phyloP scores from a whole-genome alignment of 192 early-diverging fungal genomes.

The Coemansia sp. region DNA sequence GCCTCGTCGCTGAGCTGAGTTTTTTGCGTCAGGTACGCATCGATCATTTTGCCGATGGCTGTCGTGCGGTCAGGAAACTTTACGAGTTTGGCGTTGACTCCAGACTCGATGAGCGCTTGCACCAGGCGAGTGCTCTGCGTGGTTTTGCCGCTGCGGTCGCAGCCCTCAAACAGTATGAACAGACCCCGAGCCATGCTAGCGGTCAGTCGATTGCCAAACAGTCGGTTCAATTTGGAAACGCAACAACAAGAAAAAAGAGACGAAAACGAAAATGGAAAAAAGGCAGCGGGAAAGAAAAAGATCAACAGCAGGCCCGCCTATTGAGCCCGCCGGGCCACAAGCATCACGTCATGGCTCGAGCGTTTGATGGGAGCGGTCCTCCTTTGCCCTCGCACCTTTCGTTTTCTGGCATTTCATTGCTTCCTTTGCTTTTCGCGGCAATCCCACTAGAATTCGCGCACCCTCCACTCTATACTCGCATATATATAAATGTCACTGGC shows the following conservation, averaged over 20 bases:
- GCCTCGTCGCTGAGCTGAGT: conserved; percentile 78
- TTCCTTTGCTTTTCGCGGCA: background rate
- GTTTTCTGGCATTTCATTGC: background rate
- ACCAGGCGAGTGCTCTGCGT: conserved; percentile 81
- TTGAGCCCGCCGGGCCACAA: background rate
- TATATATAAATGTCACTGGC: conserved; percentile 42
- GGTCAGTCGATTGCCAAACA: conserved; percentile 6
- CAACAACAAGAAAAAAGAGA: background rate
- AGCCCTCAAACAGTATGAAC: conserved; percentile 93
- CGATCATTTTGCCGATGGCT: conserved; percentile 88
- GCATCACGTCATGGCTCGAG: conserved; percentile 7
- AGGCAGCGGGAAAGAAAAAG: background rate
- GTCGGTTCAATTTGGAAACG: conserved; percentile 1
- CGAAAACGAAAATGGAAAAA: background rate
- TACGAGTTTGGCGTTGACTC: conserved; percentile 57
- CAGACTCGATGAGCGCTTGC: conserved; percentile 55
- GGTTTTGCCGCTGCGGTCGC: conserved; percentile 93
- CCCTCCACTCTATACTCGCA: background rate
- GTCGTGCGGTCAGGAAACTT: conserved; percentile 97
- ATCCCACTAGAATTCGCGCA: too few species aligned
- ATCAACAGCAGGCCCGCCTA: background rate
- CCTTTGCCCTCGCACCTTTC: background rate
- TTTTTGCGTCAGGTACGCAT: conserved; percentile 76
- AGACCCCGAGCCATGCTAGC: conserved; percentile 67
- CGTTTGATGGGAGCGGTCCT: background rate